Conservation (phyloP, 169 alveolate genomes). For the Toxoplasma gondii region DNA sequence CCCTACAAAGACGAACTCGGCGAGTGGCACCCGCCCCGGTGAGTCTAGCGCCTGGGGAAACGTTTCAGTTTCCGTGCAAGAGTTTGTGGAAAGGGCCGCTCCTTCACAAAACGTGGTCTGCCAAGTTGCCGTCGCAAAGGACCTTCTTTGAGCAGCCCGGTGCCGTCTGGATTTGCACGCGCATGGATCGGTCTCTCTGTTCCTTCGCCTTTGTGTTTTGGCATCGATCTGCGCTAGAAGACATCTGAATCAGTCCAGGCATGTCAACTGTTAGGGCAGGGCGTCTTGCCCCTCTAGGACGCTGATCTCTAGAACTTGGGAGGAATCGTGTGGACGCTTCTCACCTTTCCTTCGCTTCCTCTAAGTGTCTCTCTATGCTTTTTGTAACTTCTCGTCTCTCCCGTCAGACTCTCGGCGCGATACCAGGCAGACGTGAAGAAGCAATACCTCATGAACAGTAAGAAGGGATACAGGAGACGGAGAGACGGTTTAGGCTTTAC, state of each 20-base stretch:
- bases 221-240: no score
- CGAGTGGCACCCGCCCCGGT: slow-evolving; percentile 88
- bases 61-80: slow-evolving; percentile 48
- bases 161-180: not conserved
- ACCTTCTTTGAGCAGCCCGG: not conserved
- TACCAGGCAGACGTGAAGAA: slow-evolving; percentile 87
- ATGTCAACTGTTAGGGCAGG: no score
- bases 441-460: slow-evolving; percentile 85
- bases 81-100: not conserved
- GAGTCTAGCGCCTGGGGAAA: not conserved
- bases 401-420: slow-evolving; percentile 75
- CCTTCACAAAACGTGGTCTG: not conserved
- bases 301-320: no score
- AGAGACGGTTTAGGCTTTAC: no score
- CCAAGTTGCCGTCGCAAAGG: not conserved
- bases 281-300: no score
- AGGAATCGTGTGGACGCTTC: no score
- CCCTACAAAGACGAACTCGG: slow-evolving; percentile 90
- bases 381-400: not conserved
- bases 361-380: no score
- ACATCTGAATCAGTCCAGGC: no score
- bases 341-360: no score
- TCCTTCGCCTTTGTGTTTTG: no score
- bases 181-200: no score
- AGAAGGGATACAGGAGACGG: not conserved